Percentiles rank a stretch among this genome's conserved stretches.
These are phyloP conservation scores for Acmispon strigosus DNA, from an alignment of 306 rosid species.

Conservation along the genomic window DNA sequence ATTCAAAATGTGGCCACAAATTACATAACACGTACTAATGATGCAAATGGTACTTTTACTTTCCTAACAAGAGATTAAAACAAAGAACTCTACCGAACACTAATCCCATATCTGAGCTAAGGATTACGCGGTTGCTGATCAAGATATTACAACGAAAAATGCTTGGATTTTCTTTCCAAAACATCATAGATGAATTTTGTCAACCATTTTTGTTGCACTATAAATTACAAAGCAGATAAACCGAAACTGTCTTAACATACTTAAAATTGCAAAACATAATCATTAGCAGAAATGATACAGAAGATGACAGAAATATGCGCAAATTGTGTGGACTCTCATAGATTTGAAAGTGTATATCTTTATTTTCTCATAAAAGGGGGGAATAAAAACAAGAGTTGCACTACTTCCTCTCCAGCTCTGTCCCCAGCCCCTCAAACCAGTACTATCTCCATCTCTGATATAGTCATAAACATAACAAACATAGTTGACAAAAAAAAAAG, in stretches of 20 bases:
- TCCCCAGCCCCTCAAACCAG: not conserved
- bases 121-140: not conserved
- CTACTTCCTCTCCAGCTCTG: not conserved
- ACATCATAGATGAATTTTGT: not conserved
- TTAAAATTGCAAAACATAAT: not conserved
- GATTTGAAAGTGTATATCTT: not conserved
- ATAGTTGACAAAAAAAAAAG: not conserved
- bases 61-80: not conserved
- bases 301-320: not conserved
- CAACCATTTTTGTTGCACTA: not conserved
- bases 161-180: not conserved
- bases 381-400: not conserved
- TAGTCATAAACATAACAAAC: not conserved
- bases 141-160: not conserved
- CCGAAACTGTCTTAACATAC: not conserved
- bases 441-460: not conserved
- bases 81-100: not conserved
- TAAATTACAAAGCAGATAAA: not conserved
- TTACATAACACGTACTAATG: constrained; percentile 8
- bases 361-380: not conserved
- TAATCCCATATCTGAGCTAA: not conserved
- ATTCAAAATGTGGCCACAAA: constrained; percentile 9
- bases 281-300: not conserved
- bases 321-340: not conserved
- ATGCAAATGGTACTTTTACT: not conserved